Evolutionary conservation across 2,329 filamentous ascomycete species (phyloP).

Genomic region (Aureobasidium leucospermi): DNA sequence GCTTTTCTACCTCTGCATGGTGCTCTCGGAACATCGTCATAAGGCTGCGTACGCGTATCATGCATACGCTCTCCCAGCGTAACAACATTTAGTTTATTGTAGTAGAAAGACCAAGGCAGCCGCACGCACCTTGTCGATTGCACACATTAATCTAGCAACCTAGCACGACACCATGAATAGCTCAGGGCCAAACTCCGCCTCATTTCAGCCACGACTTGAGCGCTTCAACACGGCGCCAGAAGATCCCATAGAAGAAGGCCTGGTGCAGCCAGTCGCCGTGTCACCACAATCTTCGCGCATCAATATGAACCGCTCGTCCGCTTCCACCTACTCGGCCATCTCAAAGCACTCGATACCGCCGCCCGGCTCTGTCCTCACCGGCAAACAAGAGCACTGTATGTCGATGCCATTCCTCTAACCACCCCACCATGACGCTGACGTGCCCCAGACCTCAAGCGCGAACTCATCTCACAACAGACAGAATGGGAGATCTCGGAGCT

Average conservation of each 20-base stretch:
- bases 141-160: neutral
- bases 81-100: neutral
- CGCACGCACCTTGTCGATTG: neutral
- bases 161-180: neutral
- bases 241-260: conserved; percentile 12
- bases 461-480: conserved; percentile 85
- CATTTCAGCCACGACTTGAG: conserved; percentile 8
- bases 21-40: neutral
- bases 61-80: neutral
- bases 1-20: neutral
- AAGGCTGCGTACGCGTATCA: neutral
- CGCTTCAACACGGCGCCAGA: conserved; percentile 17
- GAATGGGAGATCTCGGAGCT: conserved; percentile 86
- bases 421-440: neutral
- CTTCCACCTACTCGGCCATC: conserved; percentile 20
- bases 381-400: conserved; percentile 96
- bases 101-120: neutral
- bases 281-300: conserved; percentile 9
- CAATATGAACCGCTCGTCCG: conserved; percentile 11
- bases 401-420: neutral
- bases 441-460: conserved; percentile 77
- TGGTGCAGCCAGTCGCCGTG: conserved; percentile 7
- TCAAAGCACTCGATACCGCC: conserved; percentile 42
- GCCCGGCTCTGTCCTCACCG: conserved; percentile 64
- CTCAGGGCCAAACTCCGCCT: neutral